These are phyloP conservation scores for Calocera cornea DNA, from an alignment of 768 basidiomycete genomes.

Conservation along the genomic window DNA sequence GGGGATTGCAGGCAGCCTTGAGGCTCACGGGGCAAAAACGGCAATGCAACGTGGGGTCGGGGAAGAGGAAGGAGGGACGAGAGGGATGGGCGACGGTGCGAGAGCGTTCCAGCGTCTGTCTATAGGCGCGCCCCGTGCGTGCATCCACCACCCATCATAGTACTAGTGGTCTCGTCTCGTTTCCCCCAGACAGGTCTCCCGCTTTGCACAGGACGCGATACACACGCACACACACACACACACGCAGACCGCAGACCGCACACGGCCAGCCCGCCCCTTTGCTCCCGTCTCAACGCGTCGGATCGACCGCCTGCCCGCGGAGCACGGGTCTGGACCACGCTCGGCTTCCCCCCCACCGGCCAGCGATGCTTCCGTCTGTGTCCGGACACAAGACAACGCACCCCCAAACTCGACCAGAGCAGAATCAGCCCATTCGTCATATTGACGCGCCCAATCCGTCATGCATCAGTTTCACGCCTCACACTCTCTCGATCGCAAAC, in stretches of 20 bases:
- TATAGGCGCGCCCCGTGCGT: neutral
- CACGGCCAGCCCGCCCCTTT: neutral
- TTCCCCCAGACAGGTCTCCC: neutral
- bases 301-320: neutral
- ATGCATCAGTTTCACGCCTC: neutral
- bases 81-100: neutral
- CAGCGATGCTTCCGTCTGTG: neutral
- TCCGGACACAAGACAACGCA: neutral
- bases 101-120: neutral
- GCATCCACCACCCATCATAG: too few species aligned
- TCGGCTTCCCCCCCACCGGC: neutral
- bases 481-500: neutral
- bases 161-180: neutral
- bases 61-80: neutral
- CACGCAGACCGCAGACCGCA: neutral
- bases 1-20: neutral
- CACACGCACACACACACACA: neutral
- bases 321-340: neutral
- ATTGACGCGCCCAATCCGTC: neutral
- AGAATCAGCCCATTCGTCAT: neutral
- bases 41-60: too few species aligned
- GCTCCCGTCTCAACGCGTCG: neutral
- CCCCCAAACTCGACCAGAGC: neutral
- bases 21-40: too few species aligned
- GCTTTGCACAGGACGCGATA: too few species aligned